Evolutionary conservation across 441 rosid genomes (phyloP), one percentile per base, ranked within the genome.

Genomic region (Pelargonium australe): DNA sequence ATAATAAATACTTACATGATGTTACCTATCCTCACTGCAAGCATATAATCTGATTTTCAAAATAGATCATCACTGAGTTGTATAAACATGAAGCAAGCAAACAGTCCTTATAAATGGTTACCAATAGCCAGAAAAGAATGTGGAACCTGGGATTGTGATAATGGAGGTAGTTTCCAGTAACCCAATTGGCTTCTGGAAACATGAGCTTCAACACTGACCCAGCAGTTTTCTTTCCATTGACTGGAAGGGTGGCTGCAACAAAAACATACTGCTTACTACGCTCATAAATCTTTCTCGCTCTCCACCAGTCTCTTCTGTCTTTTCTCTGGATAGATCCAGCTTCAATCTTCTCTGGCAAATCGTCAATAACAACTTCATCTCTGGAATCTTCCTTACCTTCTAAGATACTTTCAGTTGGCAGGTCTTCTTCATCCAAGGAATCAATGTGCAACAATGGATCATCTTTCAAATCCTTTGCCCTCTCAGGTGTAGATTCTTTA

Each of bases 231-330:
- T 88, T 91, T 71, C 99, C 99, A 28, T 91, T 94, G 68, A 84
- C 69, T 4, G 98, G 98, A 75, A 91, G 95, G 49, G 98, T 93
- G 16, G 98, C 98, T 49, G 98, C 98, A 76, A 93, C 87, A 75
- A 93, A 91, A 31, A 93, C 80, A 76, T 90, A 93, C 75, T 93
- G 98, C 83, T 93, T 94, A 73, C 96, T 89, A 62, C 96, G 85
- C 31, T 66, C 82, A 76, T 91, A 91, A 68, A 7, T 64, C 83
- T 87, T 90, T 71, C 89, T 84, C 67, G 82, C 88, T 77, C 95
- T 86, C 77, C 89, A 85, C 97, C 99, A 87, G 41, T 80, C 97
- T 74, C 74, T 87, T 81, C 19, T 53, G 19, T 53, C 60, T 53
- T 6, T 53, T 53, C 71, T 83, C 45, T 66, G 72, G 13, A 66